These are phyloP conservation scores for Giardia muris DNA, from an alignment of 208 protist species.

Conservation along the genomic window DNA sequence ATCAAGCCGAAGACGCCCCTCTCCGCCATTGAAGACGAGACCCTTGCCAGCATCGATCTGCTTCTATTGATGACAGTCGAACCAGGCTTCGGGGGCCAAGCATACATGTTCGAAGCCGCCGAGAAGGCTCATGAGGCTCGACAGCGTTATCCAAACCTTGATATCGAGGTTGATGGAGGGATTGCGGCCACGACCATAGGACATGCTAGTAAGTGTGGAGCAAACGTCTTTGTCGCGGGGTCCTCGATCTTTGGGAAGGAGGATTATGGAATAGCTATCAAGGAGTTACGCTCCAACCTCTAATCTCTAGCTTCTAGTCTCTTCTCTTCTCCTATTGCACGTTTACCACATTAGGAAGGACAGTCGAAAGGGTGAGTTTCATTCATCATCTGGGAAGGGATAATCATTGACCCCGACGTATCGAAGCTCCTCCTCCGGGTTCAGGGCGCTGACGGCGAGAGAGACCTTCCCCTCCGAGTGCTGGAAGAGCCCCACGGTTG, in stretches of 20 bases:
- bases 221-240: constrained; percentile 92
- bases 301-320: too few relatives aligned
- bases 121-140: constrained; percentile 73
- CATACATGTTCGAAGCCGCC: constrained; percentile 85
- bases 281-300: too few relatives aligned
- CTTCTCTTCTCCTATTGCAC: too few relatives aligned
- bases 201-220: constrained; percentile 68
- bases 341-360: too few relatives aligned
- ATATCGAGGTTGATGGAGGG: constrained; percentile 95
- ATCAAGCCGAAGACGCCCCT: constrained; percentile 63
- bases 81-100: constrained; percentile 94
- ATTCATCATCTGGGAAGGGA: too few relatives aligned
- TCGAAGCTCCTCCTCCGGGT: background rate
- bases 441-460: background rate
- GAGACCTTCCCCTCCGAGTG: too few relatives aligned
- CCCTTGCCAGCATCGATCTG: constrained; percentile 64
- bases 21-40: constrained; percentile 44
- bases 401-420: too few relatives aligned
- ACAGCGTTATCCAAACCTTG: constrained; percentile 56
- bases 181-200: constrained; percentile 71
- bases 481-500: too few relatives aligned
- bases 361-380: too few relatives aligned
- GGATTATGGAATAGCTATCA: constrained; percentile 10
- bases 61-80: constrained; percentile 75
- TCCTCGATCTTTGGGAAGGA: constrained; percentile 68